Conservation (phyloP, 805 yeast genomes). For the Lipomyces spencermartinsiae region DNA sequence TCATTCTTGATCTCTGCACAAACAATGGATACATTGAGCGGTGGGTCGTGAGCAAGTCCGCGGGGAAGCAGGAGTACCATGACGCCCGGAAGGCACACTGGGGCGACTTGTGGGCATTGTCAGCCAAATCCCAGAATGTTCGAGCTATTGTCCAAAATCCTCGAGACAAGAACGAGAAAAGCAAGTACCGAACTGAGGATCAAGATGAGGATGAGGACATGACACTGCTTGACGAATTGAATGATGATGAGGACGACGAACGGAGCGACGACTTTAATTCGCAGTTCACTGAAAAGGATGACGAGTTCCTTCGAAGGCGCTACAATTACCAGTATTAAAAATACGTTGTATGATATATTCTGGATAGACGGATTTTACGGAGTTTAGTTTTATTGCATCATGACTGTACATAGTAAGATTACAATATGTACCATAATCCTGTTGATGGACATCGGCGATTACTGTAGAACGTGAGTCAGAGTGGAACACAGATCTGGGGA, state of each 20-base stretch:
- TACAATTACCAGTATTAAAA: neutral
- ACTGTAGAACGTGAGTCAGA: neutral
- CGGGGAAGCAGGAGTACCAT: constrained; percentile 71
- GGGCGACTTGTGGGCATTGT: constrained; percentile 89
- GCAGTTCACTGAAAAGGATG: neutral
- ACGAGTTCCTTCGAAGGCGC: neutral
- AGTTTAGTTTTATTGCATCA: neutral
- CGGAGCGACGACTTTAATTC: neutral
- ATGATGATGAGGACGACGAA: constrained; percentile 10
- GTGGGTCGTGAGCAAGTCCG: constrained; percentile 85
- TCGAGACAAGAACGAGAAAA: neutral
- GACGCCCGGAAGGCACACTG: constrained; percentile 86
- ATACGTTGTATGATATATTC: neutral
- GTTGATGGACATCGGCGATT: neutral
- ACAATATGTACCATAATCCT: neutral
- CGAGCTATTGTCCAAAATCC: constrained; percentile 3
- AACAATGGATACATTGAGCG: constrained; percentile 80
- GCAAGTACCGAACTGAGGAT: neutral
- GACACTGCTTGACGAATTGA: neutral
- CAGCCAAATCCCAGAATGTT: constrained; percentile 55
- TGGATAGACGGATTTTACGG: neutral
- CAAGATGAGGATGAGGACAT: neutral
- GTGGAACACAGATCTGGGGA: neutral
- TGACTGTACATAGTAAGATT: neutral
- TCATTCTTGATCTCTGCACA: constrained; percentile 77